Base-by-base conservation (phyloP, 164 flowering plant species). In the Dillenia turbinata region DNA sequence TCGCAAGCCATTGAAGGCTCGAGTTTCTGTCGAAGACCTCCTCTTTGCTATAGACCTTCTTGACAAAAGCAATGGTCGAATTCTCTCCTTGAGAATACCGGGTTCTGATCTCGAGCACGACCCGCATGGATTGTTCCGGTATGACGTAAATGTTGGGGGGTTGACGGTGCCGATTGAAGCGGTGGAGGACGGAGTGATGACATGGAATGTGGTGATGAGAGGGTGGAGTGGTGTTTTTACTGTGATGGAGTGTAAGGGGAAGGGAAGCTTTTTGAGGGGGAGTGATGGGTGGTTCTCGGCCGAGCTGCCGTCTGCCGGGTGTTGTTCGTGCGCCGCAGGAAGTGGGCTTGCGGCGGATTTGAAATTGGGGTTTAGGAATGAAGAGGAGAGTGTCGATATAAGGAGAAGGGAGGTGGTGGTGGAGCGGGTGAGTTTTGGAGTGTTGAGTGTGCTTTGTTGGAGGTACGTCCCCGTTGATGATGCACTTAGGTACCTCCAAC, bases 401-500 rank as follows among this genome's bases (percentile, higher is more conserved):
- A 63, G 43, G 66, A 70, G 51, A 49, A 19, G 22, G 22, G 22
- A 56, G 64, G 49, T 19, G 57, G 49, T 52, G 69, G 66, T 80
- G 63, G 78, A 72, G 74, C 81, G 59, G 63, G 77, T 84, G 68
- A 76, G 77, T 46, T 66, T 85, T 64, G 88, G 91, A 4, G 64
- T 85, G 52, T 47, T 83, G 79, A 76, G 71, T 61, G 56, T 72
- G 0, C 58, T 71, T 9, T 71, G 74, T 57, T 85, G 89, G 83
- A 79, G 90, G 44, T 79, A 84, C 61, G 66, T 75, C 49, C 64
- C 58, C 49, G 57, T 84, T 48, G 86, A 79, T 49, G 87, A 85
- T 74, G 89, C 63, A 24, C 86, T 85, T 16, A 60, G 79, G 60
- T 84, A 85, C 62, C 60, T 88, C 70, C 88, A 85, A 65, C 84